These are phyloP conservation scores for Didymella pomorum DNA, from an alignment of 2,329 filamentous ascomycete genomes.

Conservation along the genomic window DNA sequence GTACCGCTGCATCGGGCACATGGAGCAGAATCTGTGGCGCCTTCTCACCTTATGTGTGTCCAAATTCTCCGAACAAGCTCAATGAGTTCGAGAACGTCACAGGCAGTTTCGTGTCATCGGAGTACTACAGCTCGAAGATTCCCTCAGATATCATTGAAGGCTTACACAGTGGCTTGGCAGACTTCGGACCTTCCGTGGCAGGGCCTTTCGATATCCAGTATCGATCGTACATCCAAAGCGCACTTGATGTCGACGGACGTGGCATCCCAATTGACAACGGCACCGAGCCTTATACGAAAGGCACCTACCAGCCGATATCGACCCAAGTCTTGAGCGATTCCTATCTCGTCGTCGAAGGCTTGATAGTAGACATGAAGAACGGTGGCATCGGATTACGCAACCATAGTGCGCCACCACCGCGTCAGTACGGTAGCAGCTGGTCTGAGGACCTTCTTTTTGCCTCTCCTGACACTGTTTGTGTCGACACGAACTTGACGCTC, in stretches of 20 bases:
- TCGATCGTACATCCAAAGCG: slow-evolving; percentile 3
- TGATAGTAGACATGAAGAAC: slow-evolving; percentile 54
- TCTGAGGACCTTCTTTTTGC: background rate
- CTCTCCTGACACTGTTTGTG: background rate
- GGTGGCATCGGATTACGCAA: slow-evolving; percentile 59
- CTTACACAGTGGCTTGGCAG: background rate
- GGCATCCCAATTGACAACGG: background rate
- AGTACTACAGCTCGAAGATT: background rate
- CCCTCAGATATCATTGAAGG: background rate
- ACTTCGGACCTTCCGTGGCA: background rate
- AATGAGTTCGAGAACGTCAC: background rate
- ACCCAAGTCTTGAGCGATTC: slow-evolving; percentile 37
- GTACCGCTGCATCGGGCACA: slow-evolving; percentile 36
- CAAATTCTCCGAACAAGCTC: background rate
- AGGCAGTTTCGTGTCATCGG: background rate
- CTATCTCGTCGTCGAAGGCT: slow-evolving; percentile 52
- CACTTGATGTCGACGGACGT: background rate
- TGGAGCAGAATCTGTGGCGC: slow-evolving; percentile 48
- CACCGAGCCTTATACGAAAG: background rate
- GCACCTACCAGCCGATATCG: background rate
- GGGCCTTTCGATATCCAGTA: slow-evolving; percentile 4
- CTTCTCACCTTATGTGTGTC: slow-evolving; percentile 16
- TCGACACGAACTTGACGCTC: background rate
- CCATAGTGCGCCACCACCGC: slow-evolving; percentile 51
- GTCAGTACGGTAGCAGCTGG: slow-evolving; percentile 45